phyloP scores from a whole-genome alignment of 352 stramenopile genomes.

The Globisporangium emineosum region DNA sequence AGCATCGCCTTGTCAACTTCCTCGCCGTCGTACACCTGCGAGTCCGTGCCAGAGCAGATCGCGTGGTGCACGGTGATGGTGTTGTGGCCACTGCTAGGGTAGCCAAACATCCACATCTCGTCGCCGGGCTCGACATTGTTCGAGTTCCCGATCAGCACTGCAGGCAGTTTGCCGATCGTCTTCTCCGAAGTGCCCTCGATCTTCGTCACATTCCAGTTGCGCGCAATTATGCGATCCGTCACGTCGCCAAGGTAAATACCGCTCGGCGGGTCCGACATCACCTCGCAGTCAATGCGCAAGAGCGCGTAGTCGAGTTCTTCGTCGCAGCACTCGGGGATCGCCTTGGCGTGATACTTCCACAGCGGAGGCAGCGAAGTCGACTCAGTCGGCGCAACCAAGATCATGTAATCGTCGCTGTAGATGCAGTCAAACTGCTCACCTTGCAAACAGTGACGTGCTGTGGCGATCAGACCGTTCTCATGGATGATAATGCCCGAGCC shows the following conservation, averaged over 20 bases:
- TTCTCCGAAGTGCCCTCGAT: slow-evolving; percentile 66
- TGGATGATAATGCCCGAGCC: slow-evolving; percentile 86
- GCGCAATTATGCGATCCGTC: slow-evolving; percentile 82
- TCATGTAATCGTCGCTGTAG: slow-evolving; percentile 87
- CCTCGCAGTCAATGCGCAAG: slow-evolving; percentile 78
- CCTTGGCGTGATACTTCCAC: slow-evolving; percentile 83
- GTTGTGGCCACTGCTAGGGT: slow-evolving; percentile 86
- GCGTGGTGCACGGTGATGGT: slow-evolving; percentile 88
- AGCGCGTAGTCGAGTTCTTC: slow-evolving; percentile 83
- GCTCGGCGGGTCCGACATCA: slow-evolving; percentile 82
- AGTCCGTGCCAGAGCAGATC: slow-evolving; percentile 88
- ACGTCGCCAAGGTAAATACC: slow-evolving; percentile 88
- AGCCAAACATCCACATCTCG: slow-evolving; percentile 91
- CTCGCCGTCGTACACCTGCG: slow-evolving; percentile 80
- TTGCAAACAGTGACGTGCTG: slow-evolving; percentile 74
- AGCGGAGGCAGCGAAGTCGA: slow-evolving; percentile 72
- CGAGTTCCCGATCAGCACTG: slow-evolving; percentile 81
- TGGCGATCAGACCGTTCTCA: slow-evolving; percentile 75
- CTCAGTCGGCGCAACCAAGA: slow-evolving; percentile 79
- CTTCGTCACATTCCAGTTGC: slow-evolving; percentile 81
- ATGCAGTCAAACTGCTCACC: slow-evolving; percentile 87
- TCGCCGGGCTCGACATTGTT: slow-evolving; percentile 87
- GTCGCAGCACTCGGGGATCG: slow-evolving; percentile 81
- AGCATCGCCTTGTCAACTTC: slow-evolving; percentile 87
- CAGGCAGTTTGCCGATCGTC: slow-evolving; percentile 72